Base-by-base conservation (phyloP, 805 yeast species). In the Metschnikowia peoriensis region DNA sequence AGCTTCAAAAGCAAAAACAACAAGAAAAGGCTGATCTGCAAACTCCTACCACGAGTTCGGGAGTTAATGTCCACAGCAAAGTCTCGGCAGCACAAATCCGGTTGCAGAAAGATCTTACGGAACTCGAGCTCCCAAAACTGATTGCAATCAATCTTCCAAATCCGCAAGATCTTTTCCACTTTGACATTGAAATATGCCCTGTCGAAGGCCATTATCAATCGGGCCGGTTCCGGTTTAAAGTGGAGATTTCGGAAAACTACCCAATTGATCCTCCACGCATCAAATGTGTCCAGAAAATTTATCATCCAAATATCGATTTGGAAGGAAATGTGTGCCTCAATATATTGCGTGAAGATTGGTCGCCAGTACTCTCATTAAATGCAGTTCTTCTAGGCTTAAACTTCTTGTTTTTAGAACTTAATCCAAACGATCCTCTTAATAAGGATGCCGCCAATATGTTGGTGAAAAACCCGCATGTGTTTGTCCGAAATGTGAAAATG, bases 261-360 rank as follows among this genome's bases (percentile, higher is more conserved):
- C 99, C 99, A 1, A 94, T 92, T 52, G 94, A 88, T 47, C 91
- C 97, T 8, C 99, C 99, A 9, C 88, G 84, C 64, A 90, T 91
- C 50, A 78, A 80, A 59, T 87, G 96, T 61, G 49, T 75, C 32
- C 80, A 84, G 49, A 84, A 78, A 63, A 88, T 93, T 6, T 93
- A 88, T 70, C 99, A 93, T 66, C 99, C 99, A 11, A 93, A 93
- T 64, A 93, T 93, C 58, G 97, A 93, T 66, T 66, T 82, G 17
- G 86, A 88, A 42, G 98, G 98, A 0, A 93, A 91, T 64, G 88
- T 93, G 6, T 93, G 99, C 65, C 77, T 93, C 54, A 93, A 93
- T 65, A 92, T 93, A 37, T 75, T 93, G 53, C 76, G 98, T 60
- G 97, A 92, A 66, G 98, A 93, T 67, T 93, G 99, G 99, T 84